Evolutionary conservation across 331 rosid genomes (phyloP).

Genomic region (Erythrophleum ivorense): DNA sequence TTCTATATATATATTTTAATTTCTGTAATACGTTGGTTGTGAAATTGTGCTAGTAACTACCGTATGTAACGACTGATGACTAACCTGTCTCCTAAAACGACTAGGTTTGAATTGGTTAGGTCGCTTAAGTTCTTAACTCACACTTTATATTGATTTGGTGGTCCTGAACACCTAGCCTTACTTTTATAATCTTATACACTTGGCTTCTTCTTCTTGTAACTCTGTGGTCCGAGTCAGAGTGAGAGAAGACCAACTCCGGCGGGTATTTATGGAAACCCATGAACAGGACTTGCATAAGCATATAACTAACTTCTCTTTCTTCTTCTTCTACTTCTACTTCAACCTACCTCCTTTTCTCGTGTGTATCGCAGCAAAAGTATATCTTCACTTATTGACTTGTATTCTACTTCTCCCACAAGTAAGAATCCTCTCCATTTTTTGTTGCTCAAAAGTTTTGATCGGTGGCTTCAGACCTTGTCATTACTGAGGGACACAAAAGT

Average conservation of each 20-base stretch:
- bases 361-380: constrained; percentile 4
- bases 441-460: too few relatives aligned
- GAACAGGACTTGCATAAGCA: neutral
- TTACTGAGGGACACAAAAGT: neutral
- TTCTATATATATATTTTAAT: neutral
- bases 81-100: neutral
- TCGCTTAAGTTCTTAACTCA: neutral
- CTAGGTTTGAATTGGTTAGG: neutral
- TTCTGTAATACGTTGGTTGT: neutral
- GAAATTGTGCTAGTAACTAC: neutral
- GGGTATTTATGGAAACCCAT: neutral
- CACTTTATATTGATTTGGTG: neutral
- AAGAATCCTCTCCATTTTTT: too few relatives aligned
- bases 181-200: neutral
- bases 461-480: too few relatives aligned
- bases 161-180: neutral
- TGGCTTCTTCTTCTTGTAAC: neutral
- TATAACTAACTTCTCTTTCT: constrained; percentile 17
- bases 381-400: constrained; percentile 22
- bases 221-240: neutral
- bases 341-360: neutral
- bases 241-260: constrained; percentile 5
- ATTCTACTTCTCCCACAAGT: neutral
- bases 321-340: neutral
- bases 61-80: neutral